Conservation (phyloP, 108 stramenopile genomes). For the Cyclotella cryptica region DNA sequence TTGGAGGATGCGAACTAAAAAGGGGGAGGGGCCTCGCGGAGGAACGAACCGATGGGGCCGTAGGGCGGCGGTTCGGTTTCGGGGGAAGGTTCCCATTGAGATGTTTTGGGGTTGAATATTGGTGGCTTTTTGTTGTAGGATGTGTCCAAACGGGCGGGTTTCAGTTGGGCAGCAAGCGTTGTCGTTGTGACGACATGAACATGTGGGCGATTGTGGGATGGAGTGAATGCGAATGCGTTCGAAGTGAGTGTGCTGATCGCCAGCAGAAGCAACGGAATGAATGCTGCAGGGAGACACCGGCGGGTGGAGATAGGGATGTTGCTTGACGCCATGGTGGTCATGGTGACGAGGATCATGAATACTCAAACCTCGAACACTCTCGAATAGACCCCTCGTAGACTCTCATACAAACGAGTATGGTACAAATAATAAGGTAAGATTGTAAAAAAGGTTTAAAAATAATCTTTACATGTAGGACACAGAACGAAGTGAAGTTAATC, state of each 20-base stretch:
- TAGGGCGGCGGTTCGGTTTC: constrained; percentile 19
- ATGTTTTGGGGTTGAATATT: constrained; percentile 9
- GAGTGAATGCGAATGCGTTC: constrained; percentile 9
- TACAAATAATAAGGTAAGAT: too few relatives aligned
- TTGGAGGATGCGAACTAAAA: constrained; percentile 37
- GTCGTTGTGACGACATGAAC: background rate
- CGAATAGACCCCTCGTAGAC: too few relatives aligned
- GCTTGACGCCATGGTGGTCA: background rate
- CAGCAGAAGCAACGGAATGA: background rate
- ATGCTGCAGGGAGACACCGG: background rate
- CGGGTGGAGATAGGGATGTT: background rate
- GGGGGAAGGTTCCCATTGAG: constrained; percentile 22
- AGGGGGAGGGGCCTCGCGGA: constrained; percentile 57
- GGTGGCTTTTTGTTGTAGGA: constrained; percentile 14
- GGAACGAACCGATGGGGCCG: constrained; percentile 32
- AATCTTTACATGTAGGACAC: too few relatives aligned
- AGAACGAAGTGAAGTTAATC: too few relatives aligned
- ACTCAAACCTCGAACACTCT: too few relatives aligned
- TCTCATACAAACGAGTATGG: too few relatives aligned
- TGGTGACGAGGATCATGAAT: too few relatives aligned
- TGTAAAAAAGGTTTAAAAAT: too few relatives aligned
- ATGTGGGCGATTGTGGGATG: background rate
- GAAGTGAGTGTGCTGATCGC: background rate
- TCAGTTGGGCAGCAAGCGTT: background rate
- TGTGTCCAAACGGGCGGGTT: constrained; percentile 13